Evolutionary conservation across 805 yeast species (phyloP), one percentile per base, ranked within the genome.

Genomic region (Sugiyamaella valdiviana): DNA sequence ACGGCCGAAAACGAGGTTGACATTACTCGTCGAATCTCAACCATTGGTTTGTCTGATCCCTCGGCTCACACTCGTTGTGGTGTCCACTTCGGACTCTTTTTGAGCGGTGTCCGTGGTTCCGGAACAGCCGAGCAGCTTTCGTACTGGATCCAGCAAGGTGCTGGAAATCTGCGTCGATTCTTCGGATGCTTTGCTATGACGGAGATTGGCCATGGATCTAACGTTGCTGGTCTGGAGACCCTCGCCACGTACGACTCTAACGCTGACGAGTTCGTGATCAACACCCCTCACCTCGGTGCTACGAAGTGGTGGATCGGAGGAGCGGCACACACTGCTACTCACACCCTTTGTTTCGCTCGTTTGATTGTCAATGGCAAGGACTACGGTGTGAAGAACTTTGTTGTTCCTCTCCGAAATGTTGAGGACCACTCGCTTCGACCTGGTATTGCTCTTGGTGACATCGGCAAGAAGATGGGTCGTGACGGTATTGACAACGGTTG

Each of bases 231-330:
- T n/a, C 73, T 87, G 52, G 95, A 90, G 66, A 89, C 96, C 10
- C 84, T 89, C 9, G 96, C 96, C 10, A 82, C 83, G 12, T 89
- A 75, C 63, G 82, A 86, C 64, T 69, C 71, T n/a, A 69, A 67
- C 15, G 76, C 74, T 17, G 85, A 87, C 57, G 79, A 80, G 53
- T 85, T 89, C 60, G 63, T 76, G 45, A 78, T 89, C 59, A 78
- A 86, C 63, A 89, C 97, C 5, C 97, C 97, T 1, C 85, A 88
- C 62, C 65, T 85, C 47, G 89, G 93, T 29, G 96, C 97, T 38
- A 88, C 96, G 16, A 89, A 89, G 65, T 89, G 96, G 96, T 89
- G 96, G 96, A 89, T 89, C 60, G 96, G 96, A 42, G 97, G 97
- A 57, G 96, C 96, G 29, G 96, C 96, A 7, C 95, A 86, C 66